A percentile compares a stretch with the other conserved stretches of the same genome.
phyloP scores from a whole-genome alignment of 2,329 filamentous ascomycete species.

The Fusarium papillatum region DNA sequence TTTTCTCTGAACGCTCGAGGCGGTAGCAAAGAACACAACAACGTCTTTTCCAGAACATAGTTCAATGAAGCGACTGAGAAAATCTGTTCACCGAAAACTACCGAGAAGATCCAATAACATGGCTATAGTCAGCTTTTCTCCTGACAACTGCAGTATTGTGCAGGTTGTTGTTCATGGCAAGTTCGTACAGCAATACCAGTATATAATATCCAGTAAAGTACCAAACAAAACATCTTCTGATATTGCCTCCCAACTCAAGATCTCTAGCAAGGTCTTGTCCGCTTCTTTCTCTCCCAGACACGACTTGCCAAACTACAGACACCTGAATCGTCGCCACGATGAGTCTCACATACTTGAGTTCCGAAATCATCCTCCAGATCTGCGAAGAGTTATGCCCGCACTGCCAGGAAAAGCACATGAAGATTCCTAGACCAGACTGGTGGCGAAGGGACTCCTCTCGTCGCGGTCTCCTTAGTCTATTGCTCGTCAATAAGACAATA shows the following conservation, averaged over 20 bases:
- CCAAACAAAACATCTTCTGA: no score
- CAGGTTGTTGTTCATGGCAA: background rate
- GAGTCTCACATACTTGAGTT: background rate
- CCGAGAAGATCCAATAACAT: background rate
- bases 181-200: background rate
- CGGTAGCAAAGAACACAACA: background rate
- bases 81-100: background rate
- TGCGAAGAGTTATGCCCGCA: constrained; percentile 22
- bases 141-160: background rate
- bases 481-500: background rate
- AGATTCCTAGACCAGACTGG: background rate
- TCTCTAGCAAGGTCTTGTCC: background rate
- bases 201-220: background rate
- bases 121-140: background rate
- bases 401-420: constrained; percentile 1
- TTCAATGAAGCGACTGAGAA: background rate
- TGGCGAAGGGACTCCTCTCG: background rate
- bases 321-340: background rate
- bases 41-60: background rate
- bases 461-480: background rate
- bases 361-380: constrained; percentile 4
- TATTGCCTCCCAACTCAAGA: background rate
- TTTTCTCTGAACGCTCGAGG: background rate
- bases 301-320: background rate
- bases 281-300: background rate